Base-by-base conservation (phyloP, 805 yeast species). In the Candida sphagnicola region DNA sequence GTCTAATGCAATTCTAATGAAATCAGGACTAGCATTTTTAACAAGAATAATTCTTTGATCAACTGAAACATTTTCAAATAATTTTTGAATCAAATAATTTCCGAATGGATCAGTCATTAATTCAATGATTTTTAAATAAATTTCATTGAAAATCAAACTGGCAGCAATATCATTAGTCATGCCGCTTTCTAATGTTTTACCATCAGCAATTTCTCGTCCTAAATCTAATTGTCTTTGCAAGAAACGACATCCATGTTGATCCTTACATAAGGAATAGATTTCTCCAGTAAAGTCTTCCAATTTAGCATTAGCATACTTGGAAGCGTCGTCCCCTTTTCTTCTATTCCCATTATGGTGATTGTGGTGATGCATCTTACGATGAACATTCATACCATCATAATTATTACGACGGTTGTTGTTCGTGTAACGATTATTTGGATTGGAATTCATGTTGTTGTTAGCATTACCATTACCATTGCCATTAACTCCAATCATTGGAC, bases 31-130 rank as follows among this genome's bases (percentile, higher is more conserved):
- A 4, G 95, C 87, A 46, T 80, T 80, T 44, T 75, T 67, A 21
- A 91, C 83, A 34, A 93, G 61, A 12, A 70, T 61, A 11, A 85
- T 68, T 43, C 96, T 71, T 62, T 91, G 95, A 43, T 74, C 82
- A 28, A 72, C 70, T 26, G 74, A 67, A 18, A 89, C 83, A 47
- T 80, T 76, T 56, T 90, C 97, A 47, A 93, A 71, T 40, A 93
- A 64, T 60, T 91, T 93, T 62, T 93, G 99, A 48, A 95, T 78
- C 54, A 93, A 69, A 53, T 93, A 93, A 59, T 93, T 93, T n/a
- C 99, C 99, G 67, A 93, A 93, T 4, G 98, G 96, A 60, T 90
- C 96, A 21, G 77, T 76, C 98, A 93, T 91, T 46, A 93, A 70
- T 57, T 88, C 95, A 38, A 86, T 82, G 41, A 88, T 82, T 49